Base-by-base conservation (phyloP, 2,329 filamentous ascomycete genomes). In the Alternaria brassicicola region DNA sequence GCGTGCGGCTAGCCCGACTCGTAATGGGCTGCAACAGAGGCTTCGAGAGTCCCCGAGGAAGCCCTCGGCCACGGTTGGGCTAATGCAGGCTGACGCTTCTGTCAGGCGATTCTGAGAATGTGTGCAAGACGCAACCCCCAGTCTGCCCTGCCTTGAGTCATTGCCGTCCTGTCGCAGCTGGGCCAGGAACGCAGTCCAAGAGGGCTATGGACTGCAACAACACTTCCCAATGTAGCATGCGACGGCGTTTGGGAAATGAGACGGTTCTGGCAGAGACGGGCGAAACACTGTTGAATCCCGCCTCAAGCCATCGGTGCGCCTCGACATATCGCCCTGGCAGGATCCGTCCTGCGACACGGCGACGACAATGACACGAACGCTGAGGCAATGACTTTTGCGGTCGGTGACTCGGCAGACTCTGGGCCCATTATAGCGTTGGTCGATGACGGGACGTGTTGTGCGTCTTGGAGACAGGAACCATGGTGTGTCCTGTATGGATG, bases 31-130 rank as follows among this genome's bases (percentile, higher is more conserved):
- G 65, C 60, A 52, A 65, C 55, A 51, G 47, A 49, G 51, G 59
- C 55, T 70, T 70, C 64, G 64, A 68, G 64, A 66, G 56, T 68
- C 57, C 55, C 64, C 61, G 57, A 55, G 45, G 60, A 66, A 67
- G 60, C 58, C 55, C 65, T 67, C 68, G 49, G 47, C 52, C 35
- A 42, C 48, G n/a, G 45, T 48, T 45, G 25, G 48, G 49, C 45
- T 64, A 51, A 55, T 56, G 53, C 58, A 54, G 12, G 55, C 61
- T 60, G 55, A 63, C 57, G 58, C 61, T 55, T 41, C 43, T 46
- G 54, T 55, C 50, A 51, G 45, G 28, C 35, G 39, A 23, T 31
- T 49, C 45, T 39, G 43, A 39, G 35, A 45, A 45, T 35, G 48
- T 47, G 47, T 21, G 42, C 35, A 23, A 23, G 35, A 54, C 30